Conservation (phyloP, 345 rosid genomes). For the Carallia pectinifolia region DNA sequence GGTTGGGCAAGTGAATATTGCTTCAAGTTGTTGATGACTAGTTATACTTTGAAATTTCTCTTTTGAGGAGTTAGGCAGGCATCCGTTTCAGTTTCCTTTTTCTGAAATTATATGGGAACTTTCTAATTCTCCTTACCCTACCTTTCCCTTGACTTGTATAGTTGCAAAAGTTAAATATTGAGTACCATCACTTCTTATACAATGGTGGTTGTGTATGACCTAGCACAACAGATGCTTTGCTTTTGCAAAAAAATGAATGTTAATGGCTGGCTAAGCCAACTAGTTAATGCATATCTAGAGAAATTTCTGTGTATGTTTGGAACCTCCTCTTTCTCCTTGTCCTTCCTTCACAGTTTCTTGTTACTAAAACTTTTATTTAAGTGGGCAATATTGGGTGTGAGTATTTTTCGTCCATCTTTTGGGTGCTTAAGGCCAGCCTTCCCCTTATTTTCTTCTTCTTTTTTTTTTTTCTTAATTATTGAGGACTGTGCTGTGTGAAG, state of each 20-base stretch:
- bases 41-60: too few species aligned
- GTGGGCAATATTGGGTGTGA: constrained; percentile 31
- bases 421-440: constrained; percentile 35
- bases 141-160: not conserved
- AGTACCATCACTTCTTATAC: constrained; percentile 29
- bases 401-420: constrained; percentile 32
- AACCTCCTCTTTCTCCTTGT: not conserved
- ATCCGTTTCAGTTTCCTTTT: too few species aligned
- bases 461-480: not conserved
- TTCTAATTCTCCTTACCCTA: too few species aligned
- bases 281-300: constrained; percentile 16
- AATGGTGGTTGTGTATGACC: constrained; percentile 37
- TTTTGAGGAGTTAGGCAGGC: too few species aligned
- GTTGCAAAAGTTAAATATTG: constrained; percentile 41
- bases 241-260: constrained; percentile 15
- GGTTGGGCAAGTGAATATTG: too few species aligned
- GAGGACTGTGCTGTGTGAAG: not conserved
- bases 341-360: too few species aligned
- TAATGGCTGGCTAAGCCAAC: constrained; percentile 1
- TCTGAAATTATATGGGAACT: too few species aligned
- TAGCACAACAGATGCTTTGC: constrained; percentile 33
- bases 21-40: too few species aligned
- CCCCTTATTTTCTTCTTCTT: not conserved
- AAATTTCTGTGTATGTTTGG: not conserved
- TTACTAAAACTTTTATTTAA: not conserved